Base-by-base conservation (phyloP, 129 eudicot genomes). In the Erigeron canadensis region DNA sequence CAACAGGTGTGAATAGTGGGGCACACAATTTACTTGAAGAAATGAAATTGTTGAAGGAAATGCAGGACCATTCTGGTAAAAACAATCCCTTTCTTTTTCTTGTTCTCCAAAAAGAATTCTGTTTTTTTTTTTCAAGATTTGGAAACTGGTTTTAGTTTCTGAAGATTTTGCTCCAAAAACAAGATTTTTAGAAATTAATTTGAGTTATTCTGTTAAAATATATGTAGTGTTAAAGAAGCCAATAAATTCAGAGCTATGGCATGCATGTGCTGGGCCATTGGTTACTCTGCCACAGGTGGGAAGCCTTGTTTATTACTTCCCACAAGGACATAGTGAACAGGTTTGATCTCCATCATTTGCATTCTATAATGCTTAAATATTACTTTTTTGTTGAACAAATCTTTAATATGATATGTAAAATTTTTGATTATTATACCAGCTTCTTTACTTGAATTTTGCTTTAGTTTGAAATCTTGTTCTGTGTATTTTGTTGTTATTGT, bases 281-380 rank as follows among this genome's bases (percentile, higher is more conserved):
- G 98, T 94, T 23, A 78, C 84, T 46, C 85, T 94, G 74, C 98
- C 98, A 76, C 97, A 87, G 76, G 89, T 94, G 23, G 98, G 98
- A 77, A 94, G 97, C 86, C 95, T 94, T 54, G 96, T 94, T 58
- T 94, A 89, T 84, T 94, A 94, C 83, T 90, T 87, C 72, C 98
- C 99, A 17, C 99, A 95, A 75, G 99, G 99, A 13, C 99, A 95
- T 47, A 90, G 97, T 69, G 99, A 95, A 67, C 98, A 94, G 98
- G 98, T 95, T 70, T 79, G 79, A 5, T 73, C 45, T 79, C 58
- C 56, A 51, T 63, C 61, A 48, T 34, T 60, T 77, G 19, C 60
- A 47, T 75, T 21, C 13, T 67, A 41, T 75, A 56, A 64, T n/a
- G 68, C 15, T 63, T 63, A 17, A 10, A 72, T 17, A 44, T 13